Base-by-base conservation (phyloP, 78 protist species). In the Corallochytrium limacisporum region DNA sequence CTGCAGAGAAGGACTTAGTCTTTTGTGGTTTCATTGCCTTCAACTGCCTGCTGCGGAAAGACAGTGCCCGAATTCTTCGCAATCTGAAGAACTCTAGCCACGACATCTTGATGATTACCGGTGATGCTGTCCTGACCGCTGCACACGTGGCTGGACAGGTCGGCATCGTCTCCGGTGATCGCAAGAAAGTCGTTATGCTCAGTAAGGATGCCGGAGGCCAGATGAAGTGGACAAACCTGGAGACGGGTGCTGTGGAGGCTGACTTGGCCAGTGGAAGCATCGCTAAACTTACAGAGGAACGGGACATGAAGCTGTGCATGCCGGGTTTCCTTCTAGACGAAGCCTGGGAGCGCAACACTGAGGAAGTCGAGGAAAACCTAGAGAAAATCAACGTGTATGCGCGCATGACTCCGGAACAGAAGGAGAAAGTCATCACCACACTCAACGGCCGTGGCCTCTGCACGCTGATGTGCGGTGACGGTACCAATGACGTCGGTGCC, bases 401-500 rank as follows among this genome's bases (percentile, higher is more conserved):
- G 9, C 57, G 93, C 7, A 77, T 73, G 18, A 56, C 86, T 29
- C 93, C 90, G 7, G 82, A 79, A 24, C 91, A 85, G 42, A 85
- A 89, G 63, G 87, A 36, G 48, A 36, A 36, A 5, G 66, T 28
- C 10, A 51, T 13, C 4, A 1, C 50, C 0, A 62, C 62, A 32
- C 71, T 90, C 36, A 81, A 86, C 33, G 29, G 6, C n/a, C 18
- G 18, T n/a, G 94, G 94, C 28, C 59, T 42, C 37, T 3, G 16
- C 29, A 80, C 91, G 28, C 81, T 90, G 70, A 95, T 97, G 99
- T 89, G 95, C 33, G 99, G 99, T 24, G 99, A 97, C 69, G 99
- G 99, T 54, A 89, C 98, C 20, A 97, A 97, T 72, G 99, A 97
- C 59, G 99, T 94, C 28, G 97, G 97, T n/a, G 99, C 97, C 2